Conservation (phyloP, 768 basidiomycete genomes). For the Termitomyces sp. region DNA sequence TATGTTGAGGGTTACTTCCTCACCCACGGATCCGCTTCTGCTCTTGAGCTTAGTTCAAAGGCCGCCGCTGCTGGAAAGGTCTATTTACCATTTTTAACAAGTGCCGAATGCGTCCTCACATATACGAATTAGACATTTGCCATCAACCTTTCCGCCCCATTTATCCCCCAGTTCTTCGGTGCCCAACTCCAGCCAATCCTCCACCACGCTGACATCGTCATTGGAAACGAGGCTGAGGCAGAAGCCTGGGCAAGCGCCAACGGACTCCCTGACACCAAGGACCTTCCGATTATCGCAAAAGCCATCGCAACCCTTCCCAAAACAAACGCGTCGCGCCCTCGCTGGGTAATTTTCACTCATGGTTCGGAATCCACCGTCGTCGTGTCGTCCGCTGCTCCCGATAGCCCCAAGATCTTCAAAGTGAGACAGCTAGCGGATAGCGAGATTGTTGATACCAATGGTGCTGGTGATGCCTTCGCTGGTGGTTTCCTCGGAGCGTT, state of each 20-base stretch:
- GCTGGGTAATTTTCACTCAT: constrained; percentile 88
- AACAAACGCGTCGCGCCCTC: constrained; percentile 66
- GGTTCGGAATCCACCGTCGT: constrained; percentile 77
- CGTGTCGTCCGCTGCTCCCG: constrained; percentile 53
- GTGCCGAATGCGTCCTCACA: constrained; percentile 1
- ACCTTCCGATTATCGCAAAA: constrained; percentile 64
- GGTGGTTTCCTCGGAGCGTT: constrained; percentile 91
- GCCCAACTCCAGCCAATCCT: constrained; percentile 76
- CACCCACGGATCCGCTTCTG: constrained; percentile 78
- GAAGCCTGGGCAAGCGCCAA: constrained; percentile 76
- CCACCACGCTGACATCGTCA: constrained; percentile 81
- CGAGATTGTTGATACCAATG: constrained; percentile 94
- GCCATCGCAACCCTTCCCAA: constrained; percentile 75
- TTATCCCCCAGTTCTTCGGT: constrained; percentile 93
- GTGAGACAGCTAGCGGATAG: constrained; percentile 54
- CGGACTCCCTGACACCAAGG: constrained; percentile 59
- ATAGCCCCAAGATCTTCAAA: constrained; percentile 47
- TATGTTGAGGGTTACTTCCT: constrained; percentile 98
- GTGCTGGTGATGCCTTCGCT: constrained; percentile 95
- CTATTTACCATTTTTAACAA: neutral
- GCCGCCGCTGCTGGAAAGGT: constrained; percentile 77
- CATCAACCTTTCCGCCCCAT: constrained; percentile 94
- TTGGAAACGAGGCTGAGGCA: constrained; percentile 97
- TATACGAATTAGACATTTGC: constrained; percentile 61
- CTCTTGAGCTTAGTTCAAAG: constrained; percentile 70